Evolutionary conservation across 352 stramenopile genomes (phyloP), one percentile per base, ranked within the genome.

Genomic region (Phytophthora chlamydospora): DNA sequence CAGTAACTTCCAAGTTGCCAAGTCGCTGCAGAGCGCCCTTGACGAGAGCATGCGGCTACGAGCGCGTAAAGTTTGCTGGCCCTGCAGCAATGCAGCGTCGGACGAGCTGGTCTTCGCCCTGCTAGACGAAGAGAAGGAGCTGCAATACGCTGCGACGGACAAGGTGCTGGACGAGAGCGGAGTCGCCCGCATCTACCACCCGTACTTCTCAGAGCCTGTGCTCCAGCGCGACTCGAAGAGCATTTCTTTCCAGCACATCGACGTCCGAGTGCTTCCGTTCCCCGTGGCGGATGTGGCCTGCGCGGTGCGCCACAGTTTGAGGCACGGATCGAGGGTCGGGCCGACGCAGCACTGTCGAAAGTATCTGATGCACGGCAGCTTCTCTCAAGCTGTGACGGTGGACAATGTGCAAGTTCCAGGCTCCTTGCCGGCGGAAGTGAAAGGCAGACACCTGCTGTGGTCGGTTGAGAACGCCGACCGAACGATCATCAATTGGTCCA

Each of bases 101-200:
- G 66, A 75, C 8, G 55, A 75, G 33, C 12, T 75, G 7, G 42
- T 75, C 16, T 75, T 75, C 41, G 66, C 61, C 9, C 41, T 75
- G 13, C 31, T 71, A 8, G 66, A 75, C 17, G 66, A 75, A 42
- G 55, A 67, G 10, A 72, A 72, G 17, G 63, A 68, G 10, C 21
- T 68, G 11, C 58, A 68, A 8, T 68, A 68, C 24, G 63, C 57
- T 38, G 63, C 51, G 0, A 66, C 57, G 3, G 57, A 71, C 53
- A 67, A 62, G 17, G 31, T 71, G 1, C 21, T 71, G 44, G 57
- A 62, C 24, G 58, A 58, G 14, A 67, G 63, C 13, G 63, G 63
- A 4, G 50, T 71, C 21, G 43, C 63, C 6, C 24, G 56, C 3
- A 58, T 71, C n/a, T 62, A 62, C 39, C 49, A 66, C 24, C 55